These are phyloP conservation scores for Albizia julibrissin DNA, from an alignment of 306 rosid species.

Conservation along the genomic window DNA sequence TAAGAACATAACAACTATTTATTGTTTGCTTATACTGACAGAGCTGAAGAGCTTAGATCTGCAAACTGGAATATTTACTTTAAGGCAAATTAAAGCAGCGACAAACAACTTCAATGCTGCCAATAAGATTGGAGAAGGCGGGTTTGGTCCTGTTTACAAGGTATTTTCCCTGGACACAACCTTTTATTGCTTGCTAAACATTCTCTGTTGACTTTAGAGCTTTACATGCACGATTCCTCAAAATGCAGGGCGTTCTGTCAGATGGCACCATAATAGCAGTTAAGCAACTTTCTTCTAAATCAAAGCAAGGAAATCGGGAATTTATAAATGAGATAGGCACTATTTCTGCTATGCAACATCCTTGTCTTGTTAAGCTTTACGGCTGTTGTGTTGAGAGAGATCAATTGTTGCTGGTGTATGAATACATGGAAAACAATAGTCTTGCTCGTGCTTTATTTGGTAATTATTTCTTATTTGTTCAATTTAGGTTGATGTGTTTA, in stretches of 20 bases:
- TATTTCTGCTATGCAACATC: conserved; percentile 71
- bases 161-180: conserved; percentile 35
- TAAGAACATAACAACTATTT: neutral
- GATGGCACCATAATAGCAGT: conserved; percentile 63
- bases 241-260: conserved; percentile 59
- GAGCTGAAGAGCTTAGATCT: conserved; percentile 54
- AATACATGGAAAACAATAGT: conserved; percentile 71
- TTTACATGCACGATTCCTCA: neutral
- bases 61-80: conserved; percentile 54
- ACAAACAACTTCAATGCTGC: conserved; percentile 55
- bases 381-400: conserved; percentile 70
- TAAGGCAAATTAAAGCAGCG: conserved; percentile 62
- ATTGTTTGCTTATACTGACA: conserved; percentile 19
- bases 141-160: conserved; percentile 77
- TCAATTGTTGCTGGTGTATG: conserved; percentile 60
- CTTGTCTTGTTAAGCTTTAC: conserved; percentile 62
- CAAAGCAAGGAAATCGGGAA: conserved; percentile 72
- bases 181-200: neutral
- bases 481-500: neutral
- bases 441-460: conserved; percentile 66
- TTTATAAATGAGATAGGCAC: conserved; percentile 67
- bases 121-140: conserved; percentile 75
- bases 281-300: conserved; percentile 67
- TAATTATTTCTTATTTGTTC: conserved; percentile 26
- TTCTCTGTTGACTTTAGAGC: neutral